Percentiles rank a stretch among this genome's conserved stretches.
These are phyloP conservation scores for Xenoacremonium recifei DNA, from an alignment of 2,329 filamentous ascomycete species.

Conservation along the genomic window DNA sequence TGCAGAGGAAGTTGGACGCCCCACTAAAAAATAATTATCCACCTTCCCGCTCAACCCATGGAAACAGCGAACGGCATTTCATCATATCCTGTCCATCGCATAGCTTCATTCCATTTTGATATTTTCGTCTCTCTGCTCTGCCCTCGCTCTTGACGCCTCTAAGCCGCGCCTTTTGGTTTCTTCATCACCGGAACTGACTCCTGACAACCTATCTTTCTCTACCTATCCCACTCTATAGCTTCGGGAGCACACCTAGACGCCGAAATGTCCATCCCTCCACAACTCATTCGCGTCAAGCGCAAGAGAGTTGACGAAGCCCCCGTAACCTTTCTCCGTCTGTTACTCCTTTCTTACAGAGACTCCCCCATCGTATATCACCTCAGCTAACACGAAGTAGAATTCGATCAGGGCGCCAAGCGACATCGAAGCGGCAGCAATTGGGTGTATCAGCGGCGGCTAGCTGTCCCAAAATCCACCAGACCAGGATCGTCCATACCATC, in stretches of 20 bases:
- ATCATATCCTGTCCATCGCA: too few species aligned
- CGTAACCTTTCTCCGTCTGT: constrained; percentile 55
- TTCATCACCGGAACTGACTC: too few species aligned
- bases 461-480: constrained; percentile 25
- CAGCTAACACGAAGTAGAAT: constrained; percentile 36
- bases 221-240: too few species aligned
- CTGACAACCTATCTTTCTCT: too few species aligned
- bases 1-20: too few species aligned
- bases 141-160: too few species aligned
- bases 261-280: constrained; percentile 56
- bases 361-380: constrained; percentile 5
- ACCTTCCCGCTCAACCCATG: too few species aligned
- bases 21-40: too few species aligned
- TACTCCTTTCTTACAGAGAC: constrained; percentile 2
- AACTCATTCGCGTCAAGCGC: constrained; percentile 60
- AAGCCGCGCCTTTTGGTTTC: not conserved
- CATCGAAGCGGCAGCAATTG: constrained; percentile 50
- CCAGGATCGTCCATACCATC: constrained; percentile 17
- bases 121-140: too few species aligned
- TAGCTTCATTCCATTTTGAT: too few species aligned
- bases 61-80: too few species aligned
- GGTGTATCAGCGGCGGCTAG: constrained; percentile 54
- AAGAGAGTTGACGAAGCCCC: constrained; percentile 55
- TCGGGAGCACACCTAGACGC: too few species aligned
- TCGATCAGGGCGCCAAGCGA: constrained; percentile 53